phyloP scores from a whole-genome alignment of 1,139 yeast species.

The Nakaseomyces kungkrabaensis region DNA sequence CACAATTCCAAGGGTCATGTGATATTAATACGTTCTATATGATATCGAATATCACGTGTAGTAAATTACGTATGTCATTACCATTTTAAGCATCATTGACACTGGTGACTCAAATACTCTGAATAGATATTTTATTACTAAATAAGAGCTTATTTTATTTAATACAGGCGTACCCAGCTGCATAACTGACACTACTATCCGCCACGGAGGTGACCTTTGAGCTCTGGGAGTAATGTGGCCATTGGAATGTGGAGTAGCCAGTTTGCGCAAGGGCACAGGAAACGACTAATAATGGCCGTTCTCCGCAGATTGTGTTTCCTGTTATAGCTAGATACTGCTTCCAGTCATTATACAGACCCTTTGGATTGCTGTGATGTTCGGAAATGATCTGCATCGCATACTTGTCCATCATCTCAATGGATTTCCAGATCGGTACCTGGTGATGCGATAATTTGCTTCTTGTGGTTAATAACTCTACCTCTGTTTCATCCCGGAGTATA shows the following conservation, averaged over 20 bases:
- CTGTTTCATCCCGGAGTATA: slow-evolving; percentile 18
- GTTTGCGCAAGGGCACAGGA: slow-evolving; percentile 27
- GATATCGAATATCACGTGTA: too few relatives aligned
- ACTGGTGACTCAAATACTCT: too few relatives aligned
- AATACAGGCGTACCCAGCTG: slow-evolving; percentile 50
- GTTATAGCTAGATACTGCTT: slow-evolving; percentile 53
- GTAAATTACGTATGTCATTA: too few relatives aligned
- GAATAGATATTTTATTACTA: too few relatives aligned
- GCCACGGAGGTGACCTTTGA: slow-evolving; percentile 37
- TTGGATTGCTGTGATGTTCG: not conserved
- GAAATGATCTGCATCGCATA: slow-evolving; percentile 59
- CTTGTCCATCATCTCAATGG: slow-evolving; percentile 64
- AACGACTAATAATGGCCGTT: slow-evolving; percentile 67
- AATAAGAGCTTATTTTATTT: not conserved
- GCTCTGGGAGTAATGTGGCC: slow-evolving; percentile 84
- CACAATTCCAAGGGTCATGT: too few relatives aligned
- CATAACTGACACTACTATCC: slow-evolving; percentile 86
- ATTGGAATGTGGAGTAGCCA: slow-evolving; percentile 36
- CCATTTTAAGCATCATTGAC: too few relatives aligned
- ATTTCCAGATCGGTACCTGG: slow-evolving; percentile 46
- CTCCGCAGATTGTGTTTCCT: slow-evolving; percentile 90
- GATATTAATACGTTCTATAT: too few relatives aligned
- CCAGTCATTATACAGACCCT: slow-evolving; percentile 48
- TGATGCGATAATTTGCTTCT: slow-evolving; percentile 18
- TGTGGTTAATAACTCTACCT: slow-evolving; percentile 21